Evolutionary conservation across 768 basidiomycete genomes (phyloP).

Genomic region (Kwoniella bestiolae): DNA sequence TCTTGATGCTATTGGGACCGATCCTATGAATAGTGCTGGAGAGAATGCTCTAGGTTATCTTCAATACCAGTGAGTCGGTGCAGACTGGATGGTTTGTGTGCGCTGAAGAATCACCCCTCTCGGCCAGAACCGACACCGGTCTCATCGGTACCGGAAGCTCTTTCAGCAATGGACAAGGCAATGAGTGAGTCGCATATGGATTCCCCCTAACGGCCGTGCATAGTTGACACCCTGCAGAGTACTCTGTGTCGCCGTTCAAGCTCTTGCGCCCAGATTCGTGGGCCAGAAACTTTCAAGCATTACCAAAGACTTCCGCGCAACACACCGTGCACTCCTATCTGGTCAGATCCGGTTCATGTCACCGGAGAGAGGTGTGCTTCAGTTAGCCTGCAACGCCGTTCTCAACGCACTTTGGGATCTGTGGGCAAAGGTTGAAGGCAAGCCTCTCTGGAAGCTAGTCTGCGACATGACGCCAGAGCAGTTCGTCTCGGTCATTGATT

Average conservation of each 20-base stretch:
- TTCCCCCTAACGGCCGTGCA: background rate
- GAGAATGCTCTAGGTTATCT: constrained; percentile 40
- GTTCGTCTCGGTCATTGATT: constrained; percentile 71
- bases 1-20: constrained; percentile 35
- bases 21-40: constrained; percentile 40
- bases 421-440: constrained; percentile 63
- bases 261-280: constrained; percentile 37
- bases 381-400: constrained; percentile 59
- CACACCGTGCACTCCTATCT: constrained; percentile 31
- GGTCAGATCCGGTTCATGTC: constrained; percentile 46
- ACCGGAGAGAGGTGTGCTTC: constrained; percentile 39
- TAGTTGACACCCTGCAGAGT: constrained; percentile 14
- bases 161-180: constrained; percentile 43
- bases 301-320: constrained; percentile 25
- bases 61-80: constrained; percentile 22
- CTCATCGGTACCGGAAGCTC: constrained; percentile 37
- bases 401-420: constrained; percentile 87
- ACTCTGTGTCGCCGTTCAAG: constrained; percentile 35
- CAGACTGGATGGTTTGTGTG: no score
- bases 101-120: no score
- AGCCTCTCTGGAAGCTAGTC: constrained; percentile 88
- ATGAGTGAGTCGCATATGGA: constrained; percentile 31
- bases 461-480: constrained; percentile 72
- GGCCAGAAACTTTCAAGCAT: constrained; percentile 32
- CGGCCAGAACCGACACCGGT: constrained; percentile 23